phyloP scores from a whole-genome alignment of 495 filamentous ascomycete genomes.

The Xanthoparmelia taractica region DNA sequence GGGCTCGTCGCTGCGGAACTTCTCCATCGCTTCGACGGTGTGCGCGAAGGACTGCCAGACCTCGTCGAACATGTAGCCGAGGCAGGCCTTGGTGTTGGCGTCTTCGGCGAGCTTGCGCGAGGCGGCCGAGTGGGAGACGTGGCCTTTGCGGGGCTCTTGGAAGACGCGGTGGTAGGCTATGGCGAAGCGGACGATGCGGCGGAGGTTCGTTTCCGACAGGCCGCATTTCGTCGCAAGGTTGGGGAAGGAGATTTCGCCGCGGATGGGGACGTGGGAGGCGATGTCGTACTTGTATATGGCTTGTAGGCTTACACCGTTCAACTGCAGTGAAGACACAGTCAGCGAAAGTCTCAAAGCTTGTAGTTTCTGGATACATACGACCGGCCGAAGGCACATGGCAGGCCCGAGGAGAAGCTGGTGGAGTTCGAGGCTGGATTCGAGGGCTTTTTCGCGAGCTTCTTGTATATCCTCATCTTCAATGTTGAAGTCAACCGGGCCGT shows the following conservation, averaged over 20 bases:
- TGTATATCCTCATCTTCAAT: constrained; percentile 19
- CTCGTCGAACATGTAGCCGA: constrained; percentile 36
- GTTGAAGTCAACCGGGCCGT: constrained; percentile 21
- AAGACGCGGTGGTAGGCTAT: constrained; percentile 49
- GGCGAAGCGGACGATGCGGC: constrained; percentile 47
- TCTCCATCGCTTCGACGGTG: neutral
- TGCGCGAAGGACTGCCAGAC: constrained; percentile 17
- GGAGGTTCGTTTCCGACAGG: constrained; percentile 40
- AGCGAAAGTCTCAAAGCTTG: neutral
- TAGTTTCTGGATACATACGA: constrained; percentile 10
- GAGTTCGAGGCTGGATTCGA: constrained; percentile 24
- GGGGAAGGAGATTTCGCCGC: constrained; percentile 36
- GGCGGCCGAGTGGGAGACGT: constrained; percentile 47
- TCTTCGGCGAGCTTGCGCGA: constrained; percentile 41
- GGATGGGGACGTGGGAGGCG: constrained; percentile 28
- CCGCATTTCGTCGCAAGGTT: constrained; percentile 37
- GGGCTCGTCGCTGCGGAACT: neutral
- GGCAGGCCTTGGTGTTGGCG: constrained; percentile 36
- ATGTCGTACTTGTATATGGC: constrained; percentile 35
- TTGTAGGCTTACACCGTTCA: constrained; percentile 26
- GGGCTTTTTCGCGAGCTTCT: constrained; percentile 13
- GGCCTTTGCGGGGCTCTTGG: constrained; percentile 40
- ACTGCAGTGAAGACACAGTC: neutral
- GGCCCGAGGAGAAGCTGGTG: constrained; percentile 24
- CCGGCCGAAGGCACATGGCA: constrained; percentile 14